Evolutionary conservation across 2,329 filamentous ascomycete genomes (phyloP).

Genomic region (Sporothrix mexicana): DNA sequence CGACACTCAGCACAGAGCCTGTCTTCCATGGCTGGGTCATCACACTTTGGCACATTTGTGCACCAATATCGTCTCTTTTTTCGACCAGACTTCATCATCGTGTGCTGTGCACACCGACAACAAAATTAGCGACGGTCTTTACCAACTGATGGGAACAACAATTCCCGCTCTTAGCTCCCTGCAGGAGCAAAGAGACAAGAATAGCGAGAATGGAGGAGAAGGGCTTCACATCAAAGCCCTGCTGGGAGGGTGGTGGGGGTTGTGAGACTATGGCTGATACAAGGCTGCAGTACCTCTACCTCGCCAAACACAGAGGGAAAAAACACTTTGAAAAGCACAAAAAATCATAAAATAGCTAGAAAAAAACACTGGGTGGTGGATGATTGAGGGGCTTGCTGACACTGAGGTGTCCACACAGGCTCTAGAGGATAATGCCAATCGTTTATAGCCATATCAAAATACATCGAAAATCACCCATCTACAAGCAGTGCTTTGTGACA

Average conservation of each 20-base stretch:
- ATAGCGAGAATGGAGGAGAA: neutral
- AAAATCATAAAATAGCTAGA: neutral
- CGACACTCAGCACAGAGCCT: neutral
- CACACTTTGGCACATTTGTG: neutral
- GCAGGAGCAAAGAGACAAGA: neutral
- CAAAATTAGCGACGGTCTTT: neutral
- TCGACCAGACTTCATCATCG: neutral
- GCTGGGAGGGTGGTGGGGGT: no score
- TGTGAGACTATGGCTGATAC: no score
- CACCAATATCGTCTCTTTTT: neutral
- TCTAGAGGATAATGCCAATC: neutral
- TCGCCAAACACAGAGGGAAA: slow-evolving; percentile 24
- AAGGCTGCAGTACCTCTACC: no score
- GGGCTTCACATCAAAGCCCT: no score
- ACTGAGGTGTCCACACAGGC: neutral
- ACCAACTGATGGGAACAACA: no score
- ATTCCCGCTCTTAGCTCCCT: neutral
- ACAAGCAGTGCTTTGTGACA: neutral
- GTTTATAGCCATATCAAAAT: slow-evolving; percentile 10
- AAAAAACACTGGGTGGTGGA: slow-evolving; percentile 15
- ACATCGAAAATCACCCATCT: neutral
- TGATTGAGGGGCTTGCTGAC: neutral
- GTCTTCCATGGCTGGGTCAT: neutral
- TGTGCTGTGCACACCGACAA: slow-evolving; percentile 11
- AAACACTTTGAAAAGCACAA: slow-evolving; percentile 30